These are phyloP conservation scores for Komagataella ulmi DNA, from an alignment of 805 yeast species.

Conservation along the genomic window DNA sequence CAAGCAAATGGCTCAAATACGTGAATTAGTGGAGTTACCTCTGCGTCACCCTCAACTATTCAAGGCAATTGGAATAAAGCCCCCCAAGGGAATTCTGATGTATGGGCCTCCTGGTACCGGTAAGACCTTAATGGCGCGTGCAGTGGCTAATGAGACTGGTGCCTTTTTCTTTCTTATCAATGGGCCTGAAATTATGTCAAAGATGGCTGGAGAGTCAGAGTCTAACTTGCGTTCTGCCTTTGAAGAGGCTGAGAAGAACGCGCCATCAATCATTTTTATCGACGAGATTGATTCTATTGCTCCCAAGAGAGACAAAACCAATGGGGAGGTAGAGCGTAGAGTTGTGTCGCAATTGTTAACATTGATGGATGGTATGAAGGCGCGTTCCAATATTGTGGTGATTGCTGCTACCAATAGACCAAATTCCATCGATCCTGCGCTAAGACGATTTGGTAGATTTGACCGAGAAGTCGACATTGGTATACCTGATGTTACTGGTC, in stretches of 20 bases:
- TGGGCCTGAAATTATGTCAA: slow-evolving; percentile 99
- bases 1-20: slow-evolving; percentile 98
- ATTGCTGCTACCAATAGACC: slow-evolving; percentile 96
- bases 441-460: slow-evolving; percentile 76
- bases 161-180: slow-evolving; percentile 96
- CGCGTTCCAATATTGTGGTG: slow-evolving; percentile 95
- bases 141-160: slow-evolving; percentile 99
- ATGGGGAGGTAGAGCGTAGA: slow-evolving; percentile 99
- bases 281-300: slow-evolving; percentile 99
- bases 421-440: slow-evolving; percentile 75
- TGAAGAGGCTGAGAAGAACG: slow-evolving; percentile 98
- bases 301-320: slow-evolving; percentile 99
- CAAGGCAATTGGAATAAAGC: slow-evolving; percentile 96
- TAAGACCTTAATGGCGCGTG: slow-evolving; percentile 97
- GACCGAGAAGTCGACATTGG: slow-evolving; percentile 83
- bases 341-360: slow-evolving; percentile 96
- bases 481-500: slow-evolving; percentile 96
- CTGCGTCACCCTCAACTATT: slow-evolving; percentile 96
- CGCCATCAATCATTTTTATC: slow-evolving; percentile 89
- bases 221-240: slow-evolving; percentile 94
- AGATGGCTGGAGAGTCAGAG: slow-evolving; percentile 99
- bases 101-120: slow-evolving; percentile 99
- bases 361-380: slow-evolving; percentile 99
- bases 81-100: slow-evolving; percentile 94
- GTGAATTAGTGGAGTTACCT: slow-evolving; percentile 97